Conservation (phyloP, 2,329 filamentous ascomycete species). For the Zasmidium cellare region DNA sequence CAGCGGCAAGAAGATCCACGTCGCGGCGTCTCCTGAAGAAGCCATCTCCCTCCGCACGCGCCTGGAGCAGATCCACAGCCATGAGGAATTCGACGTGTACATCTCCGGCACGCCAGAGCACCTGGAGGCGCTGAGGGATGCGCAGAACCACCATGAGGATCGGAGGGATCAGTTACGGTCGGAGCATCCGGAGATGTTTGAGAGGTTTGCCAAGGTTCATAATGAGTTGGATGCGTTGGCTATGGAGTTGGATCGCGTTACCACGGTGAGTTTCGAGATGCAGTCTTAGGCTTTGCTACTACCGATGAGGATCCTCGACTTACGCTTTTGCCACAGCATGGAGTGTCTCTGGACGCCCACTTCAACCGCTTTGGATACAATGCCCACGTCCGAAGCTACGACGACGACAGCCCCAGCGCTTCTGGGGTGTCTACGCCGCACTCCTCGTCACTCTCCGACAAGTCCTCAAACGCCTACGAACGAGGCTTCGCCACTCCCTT, state of each 20-base stretch:
- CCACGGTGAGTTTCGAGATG: not conserved
- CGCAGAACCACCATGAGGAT: constrained; percentile 56
- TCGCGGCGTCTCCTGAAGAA: constrained; percentile 58
- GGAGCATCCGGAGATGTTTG: constrained; percentile 53
- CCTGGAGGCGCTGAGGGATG: constrained; percentile 50
- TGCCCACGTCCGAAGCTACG: constrained; percentile 51
- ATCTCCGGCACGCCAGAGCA: constrained; percentile 58
- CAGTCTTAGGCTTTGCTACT: not conserved
- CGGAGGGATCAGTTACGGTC: constrained; percentile 49
- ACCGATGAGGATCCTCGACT: not conserved
- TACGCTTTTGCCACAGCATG: constrained; percentile 43
- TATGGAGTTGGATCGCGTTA: not conserved
- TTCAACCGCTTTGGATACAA: constrained; percentile 65
- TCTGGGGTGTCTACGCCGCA: constrained; percentile 24
- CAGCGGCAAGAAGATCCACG: constrained; percentile 57
- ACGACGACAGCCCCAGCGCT: constrained; percentile 24
- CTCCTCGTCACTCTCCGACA: constrained; percentile 9
- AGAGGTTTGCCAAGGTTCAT: constrained; percentile 59
- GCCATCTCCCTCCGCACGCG: constrained; percentile 49
- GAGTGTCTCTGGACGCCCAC: constrained; percentile 58
- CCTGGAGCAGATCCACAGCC: constrained; percentile 39
- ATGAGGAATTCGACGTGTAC: constrained; percentile 55
- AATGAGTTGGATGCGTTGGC: constrained; percentile 55
- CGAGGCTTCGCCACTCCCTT: constrained; percentile 40
- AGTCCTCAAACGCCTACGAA: constrained; percentile 10